Evolutionary conservation across 257 asterid species (phyloP).

Genomic region (Craterostigma plantagineum): DNA sequence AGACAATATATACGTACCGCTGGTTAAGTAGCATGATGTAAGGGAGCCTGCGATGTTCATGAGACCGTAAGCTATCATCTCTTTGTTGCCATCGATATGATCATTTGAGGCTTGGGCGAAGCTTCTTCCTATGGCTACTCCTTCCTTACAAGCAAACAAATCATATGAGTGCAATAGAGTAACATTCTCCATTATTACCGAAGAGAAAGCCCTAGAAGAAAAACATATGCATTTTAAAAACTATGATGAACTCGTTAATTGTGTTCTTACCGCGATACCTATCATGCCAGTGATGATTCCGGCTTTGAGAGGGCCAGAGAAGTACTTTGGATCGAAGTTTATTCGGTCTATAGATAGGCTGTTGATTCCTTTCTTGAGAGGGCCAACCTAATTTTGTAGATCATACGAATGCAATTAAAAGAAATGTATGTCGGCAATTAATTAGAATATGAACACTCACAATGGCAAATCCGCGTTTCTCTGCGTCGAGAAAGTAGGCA

Average conservation of each 20-base stretch:
- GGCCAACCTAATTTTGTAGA: constrained; percentile 67
- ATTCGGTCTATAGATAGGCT: constrained; percentile 22
- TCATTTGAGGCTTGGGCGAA: constrained; percentile 51
- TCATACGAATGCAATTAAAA: not conserved
- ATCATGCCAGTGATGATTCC: constrained; percentile 57
- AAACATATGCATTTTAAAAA: too few relatives aligned
- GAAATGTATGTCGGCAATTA: not conserved
- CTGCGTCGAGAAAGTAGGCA: constrained; percentile 32
- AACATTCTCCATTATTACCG: too few relatives aligned
- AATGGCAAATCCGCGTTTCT: constrained; percentile 30
- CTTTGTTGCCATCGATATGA: constrained; percentile 83
- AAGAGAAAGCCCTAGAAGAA: too few relatives aligned
- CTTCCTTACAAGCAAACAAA: constrained; percentile 36
- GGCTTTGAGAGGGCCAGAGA: constrained; percentile 33
- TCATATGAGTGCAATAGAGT: too few relatives aligned
- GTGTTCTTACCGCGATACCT: constrained; percentile 54
- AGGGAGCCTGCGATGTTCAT: constrained; percentile 89
- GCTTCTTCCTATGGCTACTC: constrained; percentile 91
- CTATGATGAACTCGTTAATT: not conserved
- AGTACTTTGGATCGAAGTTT: constrained; percentile 26
- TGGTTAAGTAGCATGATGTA: constrained; percentile 83
- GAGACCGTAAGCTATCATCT: constrained; percentile 80
- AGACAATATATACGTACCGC: constrained; percentile 45
- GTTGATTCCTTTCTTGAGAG: constrained; percentile 49
- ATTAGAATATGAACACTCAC: constrained; percentile 36